These are phyloP conservation scores for Phaffia australis DNA, from an alignment of 768 basidiomycete genomes.

Conservation along the genomic window DNA sequence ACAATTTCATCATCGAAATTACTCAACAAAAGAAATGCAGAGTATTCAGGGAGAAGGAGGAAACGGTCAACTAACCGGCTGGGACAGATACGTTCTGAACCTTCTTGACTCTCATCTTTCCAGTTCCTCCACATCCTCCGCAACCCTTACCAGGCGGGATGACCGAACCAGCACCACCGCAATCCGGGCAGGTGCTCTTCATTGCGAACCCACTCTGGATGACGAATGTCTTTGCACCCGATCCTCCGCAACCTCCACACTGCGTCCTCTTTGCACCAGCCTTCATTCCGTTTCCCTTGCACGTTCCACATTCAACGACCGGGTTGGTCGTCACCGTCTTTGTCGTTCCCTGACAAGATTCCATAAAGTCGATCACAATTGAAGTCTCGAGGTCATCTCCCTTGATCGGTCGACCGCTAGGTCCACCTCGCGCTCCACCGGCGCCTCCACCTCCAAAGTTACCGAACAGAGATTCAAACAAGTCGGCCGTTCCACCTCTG, in stretches of 20 bases:
- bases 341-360: slow-evolving; percentile 81
- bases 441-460: slow-evolving; percentile 44
- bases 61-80: slow-evolving; percentile 50
- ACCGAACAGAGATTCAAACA: slow-evolving; percentile 82
- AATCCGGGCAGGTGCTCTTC: slow-evolving; percentile 77
- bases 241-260: slow-evolving; percentile 71
- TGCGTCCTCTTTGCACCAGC: slow-evolving; percentile 67
- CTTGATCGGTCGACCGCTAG: slow-evolving; percentile 42
- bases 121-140: slow-evolving; percentile 68
- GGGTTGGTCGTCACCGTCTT: slow-evolving; percentile 67
- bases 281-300: slow-evolving; percentile 77
- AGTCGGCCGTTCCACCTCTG: slow-evolving; percentile 41
- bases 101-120: slow-evolving; percentile 71
- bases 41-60: background rate
- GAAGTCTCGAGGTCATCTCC: slow-evolving; percentile 70
- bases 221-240: slow-evolving; percentile 77
- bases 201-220: slow-evolving; percentile 93
- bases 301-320: slow-evolving; percentile 70
- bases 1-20: background rate
- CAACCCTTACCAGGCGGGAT: slow-evolving; percentile 72
- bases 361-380: slow-evolving; percentile 71
- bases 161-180: slow-evolving; percentile 66
- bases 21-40: background rate
- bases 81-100: slow-evolving; percentile 72
- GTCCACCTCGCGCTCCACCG: slow-evolving; percentile 32